phyloP scores from a whole-genome alignment of 768 basidiomycete species.

The Russula dissimulans region DNA sequence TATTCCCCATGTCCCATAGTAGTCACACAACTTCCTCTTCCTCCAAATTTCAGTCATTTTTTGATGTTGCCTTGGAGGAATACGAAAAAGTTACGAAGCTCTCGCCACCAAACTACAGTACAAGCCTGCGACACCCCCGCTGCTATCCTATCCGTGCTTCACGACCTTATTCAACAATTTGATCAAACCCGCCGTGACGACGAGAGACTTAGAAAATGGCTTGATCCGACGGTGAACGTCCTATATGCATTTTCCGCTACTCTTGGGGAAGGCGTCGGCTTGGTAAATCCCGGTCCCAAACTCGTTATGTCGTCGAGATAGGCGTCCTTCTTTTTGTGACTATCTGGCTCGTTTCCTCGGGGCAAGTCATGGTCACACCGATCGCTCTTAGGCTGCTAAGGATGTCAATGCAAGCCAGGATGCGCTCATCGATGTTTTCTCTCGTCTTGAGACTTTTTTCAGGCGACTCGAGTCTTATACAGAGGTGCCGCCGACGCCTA shows the following conservation, averaged over 20 bases:
- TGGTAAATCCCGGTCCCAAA: background rate
- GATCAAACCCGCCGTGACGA: background rate
- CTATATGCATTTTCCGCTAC: too few species aligned
- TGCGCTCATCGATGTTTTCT: background rate
- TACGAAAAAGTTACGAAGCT: background rate
- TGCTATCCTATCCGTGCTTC: background rate
- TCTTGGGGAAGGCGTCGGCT: background rate
- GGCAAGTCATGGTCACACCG: background rate
- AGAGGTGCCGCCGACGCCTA: background rate
- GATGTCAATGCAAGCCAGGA: background rate
- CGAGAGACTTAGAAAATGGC: background rate
- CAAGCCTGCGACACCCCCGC: background rate
- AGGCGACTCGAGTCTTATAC: background rate
- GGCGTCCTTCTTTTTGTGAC: background rate
- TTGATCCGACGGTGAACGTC: background rate
- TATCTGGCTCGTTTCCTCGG: background rate
- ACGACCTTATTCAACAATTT: background rate
- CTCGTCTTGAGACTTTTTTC: background rate
- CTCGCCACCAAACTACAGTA: background rate
- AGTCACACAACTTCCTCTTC: background rate
- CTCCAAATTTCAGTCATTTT: background rate
- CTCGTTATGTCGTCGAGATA: background rate
- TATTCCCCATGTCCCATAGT: background rate
- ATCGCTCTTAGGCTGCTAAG: background rate
- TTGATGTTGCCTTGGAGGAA: background rate